Conservation (phyloP, 768 basidiomycete species). For the Infundibulicybe gibba region DNA sequence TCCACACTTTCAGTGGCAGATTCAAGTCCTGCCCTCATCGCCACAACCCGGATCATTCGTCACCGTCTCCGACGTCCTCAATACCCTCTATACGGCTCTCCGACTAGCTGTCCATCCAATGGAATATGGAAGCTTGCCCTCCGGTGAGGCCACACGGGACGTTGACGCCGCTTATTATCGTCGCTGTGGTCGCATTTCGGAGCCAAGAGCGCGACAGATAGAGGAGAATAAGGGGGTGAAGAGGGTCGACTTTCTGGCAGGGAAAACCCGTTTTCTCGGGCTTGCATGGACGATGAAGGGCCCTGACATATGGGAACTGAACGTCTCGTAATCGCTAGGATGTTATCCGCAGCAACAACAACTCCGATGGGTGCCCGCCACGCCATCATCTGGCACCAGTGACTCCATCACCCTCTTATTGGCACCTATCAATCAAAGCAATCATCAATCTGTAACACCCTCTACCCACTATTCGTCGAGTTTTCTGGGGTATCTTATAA, state of each 20-base stretch:
- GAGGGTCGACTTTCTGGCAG: conserved; percentile 52
- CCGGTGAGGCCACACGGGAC: conserved; percentile 23
- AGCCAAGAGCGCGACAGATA: conserved; percentile 20
- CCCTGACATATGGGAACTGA: conserved; percentile 42
- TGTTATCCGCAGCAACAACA: too few species aligned
- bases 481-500: too few species aligned
- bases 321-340: conserved; percentile 20
- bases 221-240: conserved; percentile 49
- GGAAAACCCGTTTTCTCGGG: conserved; percentile 43
- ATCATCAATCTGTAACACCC: too few species aligned
- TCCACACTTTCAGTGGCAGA: conserved; percentile 25
- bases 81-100: conserved; percentile 42
- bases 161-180: conserved; percentile 44
- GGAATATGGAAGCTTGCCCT: conserved; percentile 39
- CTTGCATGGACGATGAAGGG: conserved; percentile 39
- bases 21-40: conserved; percentile 27
- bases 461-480: too few species aligned
- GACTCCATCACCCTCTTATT: too few species aligned
- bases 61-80: conserved; percentile 47
- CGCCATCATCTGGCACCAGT: too few species aligned
- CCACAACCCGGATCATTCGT: conserved; percentile 25
- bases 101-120: conserved; percentile 36
- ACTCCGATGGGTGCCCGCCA: too few species aligned
- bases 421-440: too few species aligned
- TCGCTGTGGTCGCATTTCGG: conserved; percentile 31